A percentile compares a stretch with the other conserved stretches of the same genome.
Evolutionary conservation across 176 grass and related monocot genomes (phyloP).

Genomic region (Thalia dealbata): DNA sequence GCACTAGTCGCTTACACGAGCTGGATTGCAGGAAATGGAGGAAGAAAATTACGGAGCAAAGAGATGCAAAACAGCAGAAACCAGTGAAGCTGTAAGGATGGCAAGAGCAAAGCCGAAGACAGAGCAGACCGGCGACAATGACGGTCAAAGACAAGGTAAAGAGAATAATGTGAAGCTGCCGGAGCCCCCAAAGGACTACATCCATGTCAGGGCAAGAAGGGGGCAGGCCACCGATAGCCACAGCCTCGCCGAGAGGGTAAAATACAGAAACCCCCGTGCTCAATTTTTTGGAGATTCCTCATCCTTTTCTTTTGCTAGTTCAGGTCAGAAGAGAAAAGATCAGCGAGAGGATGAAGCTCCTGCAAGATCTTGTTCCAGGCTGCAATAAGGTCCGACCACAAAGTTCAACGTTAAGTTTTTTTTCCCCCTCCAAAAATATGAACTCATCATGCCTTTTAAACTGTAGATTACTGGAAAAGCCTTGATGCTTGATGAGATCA

Average conservation of each 20-base stretch:
- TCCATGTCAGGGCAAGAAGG: conserved; percentile 59
- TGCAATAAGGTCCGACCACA: conserved; percentile 44
- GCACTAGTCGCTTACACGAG: too few species aligned
- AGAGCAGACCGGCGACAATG: not conserved
- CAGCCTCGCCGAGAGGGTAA: conserved; percentile 69
- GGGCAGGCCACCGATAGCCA: conserved; percentile 74
- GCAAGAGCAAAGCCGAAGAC: not conserved
- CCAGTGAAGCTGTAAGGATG: not conserved
- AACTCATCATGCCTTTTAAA: not conserved
- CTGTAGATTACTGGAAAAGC: conserved; percentile 57
- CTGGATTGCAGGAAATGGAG: conserved; percentile 16
- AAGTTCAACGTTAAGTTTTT: not conserved
- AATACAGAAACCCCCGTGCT: not conserved
- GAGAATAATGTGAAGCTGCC: conserved; percentile 5
- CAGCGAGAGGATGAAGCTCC: conserved; percentile 67
- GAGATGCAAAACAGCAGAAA: conserved; percentile 3
- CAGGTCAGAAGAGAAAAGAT: conserved; percentile 66
- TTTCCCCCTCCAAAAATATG: not conserved
- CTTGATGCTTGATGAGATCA: conserved; percentile 68
- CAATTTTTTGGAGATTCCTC: not conserved
- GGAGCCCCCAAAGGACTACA: conserved; percentile 42
- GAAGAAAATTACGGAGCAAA: conserved; percentile 20
- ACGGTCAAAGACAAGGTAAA: not conserved
- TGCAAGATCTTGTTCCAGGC: conserved; percentile 54
- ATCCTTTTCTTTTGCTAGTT: not conserved